Evolutionary conservation across 495 filamentous ascomycete genomes (phyloP), one percentile per base, ranked within the genome.

Genomic region (Penicillium atrosanguineum): DNA sequence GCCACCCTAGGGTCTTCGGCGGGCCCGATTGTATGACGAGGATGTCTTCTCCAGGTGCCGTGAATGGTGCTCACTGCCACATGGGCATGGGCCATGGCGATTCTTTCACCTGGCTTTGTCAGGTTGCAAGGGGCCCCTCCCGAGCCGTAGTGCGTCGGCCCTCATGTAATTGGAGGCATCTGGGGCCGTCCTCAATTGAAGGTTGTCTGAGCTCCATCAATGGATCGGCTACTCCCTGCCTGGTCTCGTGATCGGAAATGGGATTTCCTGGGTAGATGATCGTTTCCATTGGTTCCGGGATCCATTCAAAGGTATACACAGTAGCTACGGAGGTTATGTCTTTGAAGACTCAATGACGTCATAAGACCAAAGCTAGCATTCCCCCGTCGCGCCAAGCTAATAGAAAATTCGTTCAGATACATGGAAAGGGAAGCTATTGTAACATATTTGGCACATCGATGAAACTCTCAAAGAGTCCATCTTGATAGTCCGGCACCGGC

Each of bases 401-500:
- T 34, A 34, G 28, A 31, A 31, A 34, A 23, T 23, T 40, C n/a
- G 16, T 19, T 18, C 19, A 19, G 16, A 40, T 16, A 40, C n/a
- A 40, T 37, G 34, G 9, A 20, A 19, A 40, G 9, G 4, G 16
- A 1, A 1, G 4, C n/a, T 39, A 38, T 19, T 26, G 34, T 38
- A 29, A 41, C 23, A 41, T 7, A 21, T 11, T 29, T 4, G 23
- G 37, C 21, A 49, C 34, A 42, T 63, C 38, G 16, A 63, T 46
- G 7, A 60, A 63, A 14, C 48, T 53, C 1, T 60, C 60, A 25
- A 63, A 63, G 21, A 63, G 31, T 15, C 44, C 31, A 16, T 63
- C 60, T 3, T 44, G 44, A 20, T 28, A 50, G 16, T 29, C 46
- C 7, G 40, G 20, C 19, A 55, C 46, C 7, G 40, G 20, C 19